Conservation (phyloP, 148 eudicot species). For the Persicaria tinctoria region DNA sequence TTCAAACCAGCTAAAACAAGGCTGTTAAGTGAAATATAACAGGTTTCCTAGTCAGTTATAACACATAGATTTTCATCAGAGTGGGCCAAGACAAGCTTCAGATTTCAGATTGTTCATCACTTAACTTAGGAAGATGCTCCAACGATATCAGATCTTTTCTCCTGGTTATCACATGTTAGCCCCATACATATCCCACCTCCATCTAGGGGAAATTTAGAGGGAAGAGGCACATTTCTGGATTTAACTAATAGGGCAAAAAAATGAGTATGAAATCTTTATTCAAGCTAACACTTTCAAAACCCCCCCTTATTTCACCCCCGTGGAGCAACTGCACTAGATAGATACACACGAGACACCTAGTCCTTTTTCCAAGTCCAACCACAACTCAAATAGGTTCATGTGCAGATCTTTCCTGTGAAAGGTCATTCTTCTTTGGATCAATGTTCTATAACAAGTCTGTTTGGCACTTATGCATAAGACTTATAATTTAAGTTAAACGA, state of each 20-base stretch:
- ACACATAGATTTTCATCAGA: neutral
- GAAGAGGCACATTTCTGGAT: neutral
- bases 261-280: neutral
- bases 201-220: neutral
- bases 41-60: neutral
- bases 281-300: neutral
- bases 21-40: neutral
- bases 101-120: neutral
- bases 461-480: neutral
- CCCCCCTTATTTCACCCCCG: neutral
- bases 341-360: neutral
- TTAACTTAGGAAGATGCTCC: neutral
- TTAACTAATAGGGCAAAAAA: neutral
- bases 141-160: neutral
- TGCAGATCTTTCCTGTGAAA: neutral
- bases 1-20: neutral
- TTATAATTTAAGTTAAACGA: too few species aligned
- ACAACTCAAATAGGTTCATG: neutral
- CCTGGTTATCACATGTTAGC: conserved; percentile 4
- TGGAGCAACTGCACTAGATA: neutral
- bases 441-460: neutral
- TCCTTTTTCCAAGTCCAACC: neutral
- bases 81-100: neutral
- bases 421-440: neutral
- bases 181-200: neutral